Evolutionary conservation across 352 stramenopile species (phyloP).

Genomic region (Pythium graminicola): DNA sequence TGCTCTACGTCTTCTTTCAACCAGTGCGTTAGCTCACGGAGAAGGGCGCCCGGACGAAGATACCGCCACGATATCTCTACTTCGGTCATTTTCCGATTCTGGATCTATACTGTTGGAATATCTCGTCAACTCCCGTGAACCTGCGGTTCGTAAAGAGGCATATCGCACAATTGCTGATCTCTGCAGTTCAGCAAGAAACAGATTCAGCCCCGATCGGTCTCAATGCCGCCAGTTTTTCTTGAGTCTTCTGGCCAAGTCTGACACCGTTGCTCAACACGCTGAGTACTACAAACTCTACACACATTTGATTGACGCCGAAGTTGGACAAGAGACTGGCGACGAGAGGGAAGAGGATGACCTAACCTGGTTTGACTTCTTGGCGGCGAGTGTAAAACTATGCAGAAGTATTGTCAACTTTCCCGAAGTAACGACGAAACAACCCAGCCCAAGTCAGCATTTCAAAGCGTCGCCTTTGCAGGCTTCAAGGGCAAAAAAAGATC

Average conservation of each 20-base stretch:
- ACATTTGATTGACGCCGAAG: conserved; percentile 4
- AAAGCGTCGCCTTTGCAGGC: background rate
- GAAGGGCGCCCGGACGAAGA: background rate
- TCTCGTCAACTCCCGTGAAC: conserved; percentile 10
- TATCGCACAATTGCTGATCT: conserved; percentile 13
- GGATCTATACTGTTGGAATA: conserved; percentile 13
- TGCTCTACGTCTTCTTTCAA: conserved; percentile 23
- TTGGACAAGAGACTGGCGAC: background rate
- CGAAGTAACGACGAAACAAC: background rate
- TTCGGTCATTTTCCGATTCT: conserved; percentile 8
- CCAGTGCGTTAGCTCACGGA: conserved; percentile 2
- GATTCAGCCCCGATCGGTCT: conserved; percentile 38
- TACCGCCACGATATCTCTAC: background rate
- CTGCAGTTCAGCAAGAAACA: conserved; percentile 29
- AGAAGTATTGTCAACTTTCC: conserved; percentile 18
- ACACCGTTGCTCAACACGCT: conserved; percentile 1
- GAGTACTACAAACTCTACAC: conserved; percentile 23
- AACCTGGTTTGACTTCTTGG: conserved; percentile 20
- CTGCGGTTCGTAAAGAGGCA: conserved; percentile 10
- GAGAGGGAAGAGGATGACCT: conserved; percentile 5
- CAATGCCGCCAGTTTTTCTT: conserved; percentile 20
- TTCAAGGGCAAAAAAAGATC: background rate
- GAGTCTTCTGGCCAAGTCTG: conserved; percentile 13
- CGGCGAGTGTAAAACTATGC: conserved; percentile 12
- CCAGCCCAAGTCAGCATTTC: background rate